Evolutionary conservation across 495 filamentous ascomycete species (phyloP), one percentile per base, ranked within the genome.

Genomic region (Oidiodendron maius): DNA sequence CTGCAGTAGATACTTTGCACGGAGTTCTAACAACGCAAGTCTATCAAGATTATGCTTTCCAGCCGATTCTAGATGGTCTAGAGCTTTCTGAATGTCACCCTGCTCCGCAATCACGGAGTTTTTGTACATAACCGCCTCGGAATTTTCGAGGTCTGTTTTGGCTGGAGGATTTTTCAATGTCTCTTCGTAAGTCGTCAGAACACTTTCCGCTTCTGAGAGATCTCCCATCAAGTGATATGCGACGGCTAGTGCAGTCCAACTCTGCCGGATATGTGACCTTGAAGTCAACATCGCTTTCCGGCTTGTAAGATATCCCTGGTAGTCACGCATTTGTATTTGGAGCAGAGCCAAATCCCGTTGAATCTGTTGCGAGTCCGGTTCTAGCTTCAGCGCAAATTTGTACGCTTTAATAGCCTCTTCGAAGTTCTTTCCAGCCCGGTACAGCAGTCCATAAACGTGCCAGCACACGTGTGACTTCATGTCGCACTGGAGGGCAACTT

Each of bases 381-480:
- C 91, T 38, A 96, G 78, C 65, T 78, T 82, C 57, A 99, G 67
- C 8, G 93, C 93, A 63, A 91, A 94, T 57, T 91, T 91, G 72
- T 99, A 99, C 37, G 93, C 93, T 72, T 96, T 97, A 70, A 96
- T 96, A 4, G 94, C 90, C 68, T 97, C 93, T 66, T 96, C 91
- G 50, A 91, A 96, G 71, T 97, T 96, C 77, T 97, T 97, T 57
- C 83, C 80, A 21, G 88, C 81, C 23, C 91, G 81, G 65, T 91
- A 96, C 32, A 99, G 76, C 50, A 99, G 69, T n/a, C 93, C 93
- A 60, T 97, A 97, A 30, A 99, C 94, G 66, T 99, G 93, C 93
- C 93, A 99, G 71, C 91, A 96, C 56, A 97, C 89, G 66, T 97
- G 94, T 52, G 90, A 96, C 69, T 91, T 96, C 90, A 97, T 96